Percentiles rank a stretch among this genome's conserved stretches.
phyloP scores from a whole-genome alignment of 345 rosid genomes.

The Triadica sebifera region DNA sequence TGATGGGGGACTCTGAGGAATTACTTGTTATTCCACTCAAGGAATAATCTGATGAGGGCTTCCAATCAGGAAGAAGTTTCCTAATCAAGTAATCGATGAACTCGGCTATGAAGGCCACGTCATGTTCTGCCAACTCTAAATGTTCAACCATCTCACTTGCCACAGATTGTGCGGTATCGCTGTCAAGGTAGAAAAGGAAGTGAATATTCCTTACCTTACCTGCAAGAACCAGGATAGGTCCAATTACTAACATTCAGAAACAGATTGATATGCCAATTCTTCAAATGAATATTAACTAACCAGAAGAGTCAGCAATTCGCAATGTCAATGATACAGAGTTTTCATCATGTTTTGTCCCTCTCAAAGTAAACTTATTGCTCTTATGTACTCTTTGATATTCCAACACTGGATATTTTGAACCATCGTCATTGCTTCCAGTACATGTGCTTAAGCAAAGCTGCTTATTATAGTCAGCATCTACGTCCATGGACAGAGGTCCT shows the following conservation, averaged over 20 bases:
- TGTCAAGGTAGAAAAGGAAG: constrained; percentile 61
- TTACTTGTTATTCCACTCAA: constrained; percentile 14
- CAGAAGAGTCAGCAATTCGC: constrained; percentile 51
- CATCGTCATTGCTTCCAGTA: constrained; percentile 39
- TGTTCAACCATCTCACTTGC: constrained; percentile 85
- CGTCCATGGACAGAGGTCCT: constrained; percentile 65
- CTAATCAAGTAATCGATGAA: constrained; percentile 61
- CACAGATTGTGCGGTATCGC: constrained; percentile 68
- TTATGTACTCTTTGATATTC: constrained; percentile 50
- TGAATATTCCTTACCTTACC: constrained; percentile 69
- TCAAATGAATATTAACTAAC: constrained; percentile 29
- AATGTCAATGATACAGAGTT: constrained; percentile 48
- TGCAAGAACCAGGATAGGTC: constrained; percentile 16
- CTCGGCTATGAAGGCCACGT: constrained; percentile 57
- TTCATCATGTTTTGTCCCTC: constrained; percentile 47
- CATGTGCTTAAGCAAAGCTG: constrained; percentile 43
- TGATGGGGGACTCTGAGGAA: background rate
- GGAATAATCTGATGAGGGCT: constrained; percentile 8
- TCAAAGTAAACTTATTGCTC: constrained; percentile 49
- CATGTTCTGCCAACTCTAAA: constrained; percentile 55
- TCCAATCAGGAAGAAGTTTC: constrained; percentile 43
- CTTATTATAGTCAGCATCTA: constrained; percentile 39
- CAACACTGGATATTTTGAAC: constrained; percentile 28
- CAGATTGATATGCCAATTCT: no score
- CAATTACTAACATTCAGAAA: background rate